Evolutionary conservation across 2,329 filamentous ascomycete species (phyloP), one percentile per base, ranked within the genome.

Genomic region (Venturia oleaginea): DNA sequence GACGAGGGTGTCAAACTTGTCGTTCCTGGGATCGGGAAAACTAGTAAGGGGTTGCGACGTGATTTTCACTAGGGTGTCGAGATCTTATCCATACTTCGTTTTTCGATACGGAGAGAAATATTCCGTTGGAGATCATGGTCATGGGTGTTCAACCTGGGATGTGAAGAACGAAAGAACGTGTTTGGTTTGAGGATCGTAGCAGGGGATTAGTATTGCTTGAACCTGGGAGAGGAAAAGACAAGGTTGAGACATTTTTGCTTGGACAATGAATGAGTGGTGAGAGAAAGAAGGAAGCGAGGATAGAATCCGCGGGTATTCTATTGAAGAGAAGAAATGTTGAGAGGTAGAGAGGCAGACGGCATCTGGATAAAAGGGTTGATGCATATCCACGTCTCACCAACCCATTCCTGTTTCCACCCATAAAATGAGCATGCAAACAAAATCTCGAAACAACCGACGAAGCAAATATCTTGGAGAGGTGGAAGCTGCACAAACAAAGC

Each of bases 301-400:
- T 51, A 13, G 10, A 51, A 22, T 11, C 5, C 22, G 5, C n/a
- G 5, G 22, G 15, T 51, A 48, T 48, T 7, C 27, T 40, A 40
- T 40, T 2, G 38, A 40, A 24, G 19, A 48, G 22, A 34, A 22
- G 30, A 34, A 11, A 57, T 37, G 51, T 32, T 34, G 19, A 57
- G 51, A 19, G n/a, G 51, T n/a, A 34, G 19, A 19, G 51, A 57
- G 51, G 51, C 51, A 57, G 51, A 34, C 30, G 30, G n/a, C 51
- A 57, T 32, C 4, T 34, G 30, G 30, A 34, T 34, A 34, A n/a
- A 34, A 57, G 51, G 51, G 17, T 32, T 11, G 19, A 57, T 57
- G 51, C 51, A 57, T 57, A 27, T n/a, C 27, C 51, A 57, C 30
- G 51, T 57, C 51, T 57, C 51, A 57, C 51, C 30, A 27, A 27